These are phyloP conservation scores for Manihot esculenta DNA, from an alignment of 441 rosid species.

Conservation along the genomic window DNA sequence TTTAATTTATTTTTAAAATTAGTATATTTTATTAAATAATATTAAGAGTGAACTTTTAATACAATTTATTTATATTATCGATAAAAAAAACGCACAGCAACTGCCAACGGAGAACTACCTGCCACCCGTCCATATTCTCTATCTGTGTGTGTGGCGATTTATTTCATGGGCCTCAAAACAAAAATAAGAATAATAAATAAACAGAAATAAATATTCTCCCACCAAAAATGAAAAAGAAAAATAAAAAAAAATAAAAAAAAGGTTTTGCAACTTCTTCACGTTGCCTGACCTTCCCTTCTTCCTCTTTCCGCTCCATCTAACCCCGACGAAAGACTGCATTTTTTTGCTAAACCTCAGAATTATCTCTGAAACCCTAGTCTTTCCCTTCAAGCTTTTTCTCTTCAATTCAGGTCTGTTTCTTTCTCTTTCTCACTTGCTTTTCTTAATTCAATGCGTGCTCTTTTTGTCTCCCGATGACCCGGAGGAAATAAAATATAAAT, in stretches of 20 bases:
- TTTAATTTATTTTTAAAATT: no score
- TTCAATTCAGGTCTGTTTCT: slow-evolving; percentile 23
- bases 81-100: no score
- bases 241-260: no score
- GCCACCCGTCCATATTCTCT: slow-evolving; percentile 33
- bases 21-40: no score
- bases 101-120: slow-evolving; percentile 47
- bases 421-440: not conserved
- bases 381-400: not conserved
- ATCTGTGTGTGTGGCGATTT: not conserved
- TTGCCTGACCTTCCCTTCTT: slow-evolving; percentile 28
- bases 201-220: not conserved
- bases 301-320: slow-evolving; percentile 23
- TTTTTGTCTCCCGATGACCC: slow-evolving; percentile 23
- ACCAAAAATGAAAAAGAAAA: slow-evolving; percentile 23
- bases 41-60: no score
- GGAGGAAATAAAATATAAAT: not conserved
- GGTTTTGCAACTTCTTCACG: slow-evolving; percentile 35
- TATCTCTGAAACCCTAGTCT: slow-evolving; percentile 18
- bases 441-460: not conserved
- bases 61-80: no score
- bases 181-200: not conserved
- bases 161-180: slow-evolving; percentile 4
- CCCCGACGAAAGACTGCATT: not conserved
- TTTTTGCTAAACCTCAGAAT: not conserved